Conservation (phyloP, 2,329 filamentous ascomycete genomes). For the Xylaria sp. region DNA sequence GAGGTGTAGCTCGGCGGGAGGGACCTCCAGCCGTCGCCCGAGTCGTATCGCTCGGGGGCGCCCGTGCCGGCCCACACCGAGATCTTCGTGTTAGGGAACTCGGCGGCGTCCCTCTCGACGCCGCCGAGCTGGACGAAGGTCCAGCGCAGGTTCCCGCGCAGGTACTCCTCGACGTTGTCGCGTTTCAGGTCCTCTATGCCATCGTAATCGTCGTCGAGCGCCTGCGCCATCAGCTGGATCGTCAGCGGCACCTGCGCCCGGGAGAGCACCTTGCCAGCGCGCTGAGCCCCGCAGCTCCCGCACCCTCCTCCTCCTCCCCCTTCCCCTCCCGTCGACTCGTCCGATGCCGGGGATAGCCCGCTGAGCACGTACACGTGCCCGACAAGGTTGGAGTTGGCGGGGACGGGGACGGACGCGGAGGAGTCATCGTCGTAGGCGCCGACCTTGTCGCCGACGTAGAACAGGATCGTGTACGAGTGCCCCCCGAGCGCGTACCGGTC, state of each 20-base stretch:
- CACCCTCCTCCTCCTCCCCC: slow-evolving; percentile 5
- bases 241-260: background rate
- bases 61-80: slow-evolving; percentile 8
- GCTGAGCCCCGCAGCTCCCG: slow-evolving; percentile 1
- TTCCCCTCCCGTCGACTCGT: background rate
- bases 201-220: background rate
- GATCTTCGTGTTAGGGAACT: slow-evolving; percentile 7
- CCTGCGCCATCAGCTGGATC: background rate
- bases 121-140: slow-evolving; percentile 6
- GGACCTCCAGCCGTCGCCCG: background rate
- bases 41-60: background rate
- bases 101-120: background rate
- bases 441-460: slow-evolving; percentile 6
- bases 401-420: too few species aligned
- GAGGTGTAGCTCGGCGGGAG: background rate
- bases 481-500: slow-evolving; percentile 9
- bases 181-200: background rate
- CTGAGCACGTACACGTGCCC: slow-evolving; percentile 14
- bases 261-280: slow-evolving; percentile 1
- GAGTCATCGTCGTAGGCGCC: background rate
- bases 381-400: background rate
- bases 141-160: slow-evolving; percentile 9
- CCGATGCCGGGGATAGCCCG: background rate
- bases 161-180: background rate
- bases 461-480: slow-evolving; percentile 6